phyloP scores from a whole-genome alignment of 257 asterid genomes.

The Echites panduratus region DNA sequence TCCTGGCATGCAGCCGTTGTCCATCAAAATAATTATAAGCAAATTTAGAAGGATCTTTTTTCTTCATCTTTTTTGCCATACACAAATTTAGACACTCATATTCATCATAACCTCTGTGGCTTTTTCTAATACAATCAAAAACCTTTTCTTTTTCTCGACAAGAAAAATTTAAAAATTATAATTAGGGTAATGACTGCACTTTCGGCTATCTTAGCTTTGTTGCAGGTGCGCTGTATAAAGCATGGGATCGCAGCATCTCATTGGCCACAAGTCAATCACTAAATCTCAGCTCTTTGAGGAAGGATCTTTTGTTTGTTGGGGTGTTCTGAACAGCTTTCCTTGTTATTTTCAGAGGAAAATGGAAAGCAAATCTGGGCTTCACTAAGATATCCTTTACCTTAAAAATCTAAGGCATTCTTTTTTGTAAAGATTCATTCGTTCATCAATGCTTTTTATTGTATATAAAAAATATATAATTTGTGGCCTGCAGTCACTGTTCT shows the following conservation, averaged over 20 bases:
- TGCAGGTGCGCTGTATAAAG: constrained; percentile 8
- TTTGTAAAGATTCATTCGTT: constrained; percentile 3
- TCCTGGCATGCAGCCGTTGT: not conserved
- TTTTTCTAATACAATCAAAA: not conserved
- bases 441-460: constrained; percentile 10
- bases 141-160: not conserved
- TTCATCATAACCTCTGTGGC: not conserved
- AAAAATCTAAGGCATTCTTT: not conserved
- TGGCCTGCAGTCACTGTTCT: constrained; percentile 13
- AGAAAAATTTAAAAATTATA: not conserved
- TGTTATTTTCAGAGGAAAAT: constrained; percentile 12
- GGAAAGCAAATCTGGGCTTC: constrained; percentile 12
- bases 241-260: constrained; percentile 12
- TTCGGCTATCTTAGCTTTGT: constrained; percentile 4
- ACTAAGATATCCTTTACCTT: constrained; percentile 5
- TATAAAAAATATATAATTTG: constrained; percentile 3
- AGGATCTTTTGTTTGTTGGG: constrained; percentile 23
- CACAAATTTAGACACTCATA: constrained; percentile 9
- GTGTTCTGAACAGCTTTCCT: constrained; percentile 9
- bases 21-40: constrained; percentile 8
- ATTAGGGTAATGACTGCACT: constrained; percentile 4
- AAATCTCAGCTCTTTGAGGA: constrained; percentile 19
- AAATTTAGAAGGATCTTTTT: constrained; percentile 1
- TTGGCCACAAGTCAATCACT: constrained; percentile 19
- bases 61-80: constrained; percentile 14